Conservation (phyloP, 371 early-diverging fungal genomes). For the Blakeslea trispora region DNA sequence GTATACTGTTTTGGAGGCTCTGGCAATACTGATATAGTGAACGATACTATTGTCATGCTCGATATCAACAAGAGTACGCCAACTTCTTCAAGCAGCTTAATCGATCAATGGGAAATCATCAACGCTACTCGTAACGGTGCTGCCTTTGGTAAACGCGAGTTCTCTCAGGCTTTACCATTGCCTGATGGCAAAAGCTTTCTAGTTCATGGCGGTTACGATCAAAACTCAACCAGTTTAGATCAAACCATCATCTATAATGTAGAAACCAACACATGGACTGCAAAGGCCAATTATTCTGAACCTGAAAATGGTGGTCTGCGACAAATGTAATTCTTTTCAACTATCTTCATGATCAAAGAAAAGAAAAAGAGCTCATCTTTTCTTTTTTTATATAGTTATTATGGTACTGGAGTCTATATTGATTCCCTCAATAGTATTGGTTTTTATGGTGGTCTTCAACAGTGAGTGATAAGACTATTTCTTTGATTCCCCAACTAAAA, state of each 20-base stretch:
- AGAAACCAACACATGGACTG: neutral
- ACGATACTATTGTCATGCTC: slow-evolving; percentile 1
- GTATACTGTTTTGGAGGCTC: slow-evolving; percentile 8
- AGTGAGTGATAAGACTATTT: neutral
- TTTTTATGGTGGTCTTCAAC: slow-evolving; percentile 6
- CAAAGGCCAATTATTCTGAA: neutral
- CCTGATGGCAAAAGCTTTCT: slow-evolving; percentile 7
- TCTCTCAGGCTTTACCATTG: slow-evolving; percentile 1
- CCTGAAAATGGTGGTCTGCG: neutral
- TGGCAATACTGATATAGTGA: neutral
- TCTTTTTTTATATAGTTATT: slow-evolving; percentile 1
- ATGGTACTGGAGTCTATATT: slow-evolving; percentile 1
- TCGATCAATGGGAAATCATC: neutral
- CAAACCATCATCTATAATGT: slow-evolving; percentile 11
- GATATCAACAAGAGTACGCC: slow-evolving; percentile 5
- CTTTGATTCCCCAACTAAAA: neutral
- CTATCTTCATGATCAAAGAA: too few relatives aligned
- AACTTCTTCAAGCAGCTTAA: neutral
- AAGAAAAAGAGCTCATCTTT: neutral
- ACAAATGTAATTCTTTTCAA: slow-evolving; percentile 5
- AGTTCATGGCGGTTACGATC: slow-evolving; percentile 9
- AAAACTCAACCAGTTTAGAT: neutral
- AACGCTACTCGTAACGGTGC: neutral
- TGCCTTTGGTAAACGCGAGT: neutral
- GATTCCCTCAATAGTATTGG: neutral